Evolutionary conservation across 1,284 basidiomycete species (phyloP), one percentile per base, ranked within the genome.

Genomic region (Sutorius eximius): DNA sequence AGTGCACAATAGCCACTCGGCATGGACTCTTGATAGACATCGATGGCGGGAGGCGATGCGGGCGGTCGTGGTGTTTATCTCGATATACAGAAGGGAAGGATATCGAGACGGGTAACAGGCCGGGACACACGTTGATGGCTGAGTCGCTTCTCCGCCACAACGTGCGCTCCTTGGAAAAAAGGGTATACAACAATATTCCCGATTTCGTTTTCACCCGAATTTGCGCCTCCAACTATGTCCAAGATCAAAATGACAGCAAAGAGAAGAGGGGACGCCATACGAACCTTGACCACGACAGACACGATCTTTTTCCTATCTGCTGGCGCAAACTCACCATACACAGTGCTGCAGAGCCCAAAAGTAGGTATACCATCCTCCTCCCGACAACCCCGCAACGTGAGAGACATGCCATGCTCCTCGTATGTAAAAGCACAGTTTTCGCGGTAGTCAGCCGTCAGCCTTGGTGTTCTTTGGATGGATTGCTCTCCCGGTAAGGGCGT

Each of bases 11-110:
- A 67, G 24, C 72, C 54, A 38, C 73, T 68, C 57, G 67, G 42
- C 53, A 60, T 7, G 72, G 69, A 46, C 68, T 67, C 12, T 66
- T 59, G 27, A 72, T 62, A 12, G 72, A 60, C 64, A 77, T 83
- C 2, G 82, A 76, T 5, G 86, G 85, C 0, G 85, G 86, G 5
- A 85, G 69, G 12, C 75, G 69, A 37, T 45, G 59, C 12, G 42
- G 8, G 16, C 55, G 70, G 43, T 49, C 63, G 40, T 58, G 55
- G 1, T 29, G 32, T 8, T 63, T 66, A 45, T 81, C 73, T 34
- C 63, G 60, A 62, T 79, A 86, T 3, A 62, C 65, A 1, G 74
- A 53, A 8, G 85, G 84, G 30, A 87, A 73, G 2, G 70, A 57
- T 20, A 75, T 59, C 7, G 75, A 72, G 57, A 88, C 79, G 0